Evolutionary conservation across 179 eudicot genomes (phyloP), one percentile per base, ranked within the genome.

Genomic region (Corrigiola litoralis): DNA sequence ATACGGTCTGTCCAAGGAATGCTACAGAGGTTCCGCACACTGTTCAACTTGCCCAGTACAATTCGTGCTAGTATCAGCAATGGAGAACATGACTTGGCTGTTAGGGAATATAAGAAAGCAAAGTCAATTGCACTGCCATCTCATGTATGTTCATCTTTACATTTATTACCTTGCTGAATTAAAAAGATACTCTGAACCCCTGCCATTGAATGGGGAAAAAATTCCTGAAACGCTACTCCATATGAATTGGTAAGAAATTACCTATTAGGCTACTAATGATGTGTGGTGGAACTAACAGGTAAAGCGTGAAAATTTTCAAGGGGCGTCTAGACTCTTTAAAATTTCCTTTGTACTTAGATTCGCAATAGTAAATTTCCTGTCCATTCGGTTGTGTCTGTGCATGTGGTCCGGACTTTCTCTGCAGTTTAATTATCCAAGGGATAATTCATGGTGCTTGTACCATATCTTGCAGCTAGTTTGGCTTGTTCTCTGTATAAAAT

Each of bases 1-100:
- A 91, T 95, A 64, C 87, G 99, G 79, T 92, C 99, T 57, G 99
- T 95, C 51, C 99, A 95, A 82, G 99, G 99, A 78, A 95, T 92
- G 97, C 96, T 95, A 68, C 99, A 95, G 83, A 87, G 99, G 73
- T 95, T 95, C 71, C 88, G 99, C 17, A 95, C 97, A 29, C 83
- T 95, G 11, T 95, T 95, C 70, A 95, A 95, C 81, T 79, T 95
- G 84, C 99, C 99, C 4, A 95, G 95, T 84, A 75, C 87, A 29
- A 88, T 95, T 71, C 97, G 99, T 63, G 76, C 79, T 54, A 95
- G 85, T 71, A 92, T 95, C 81, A 77, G 95, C 68, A 95, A 88
- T 84, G 99, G 99, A 48, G 99, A 95, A 80, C 84, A 84, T 82
- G 99, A 95, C 69, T 76, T 91, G 82, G 99, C 96, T 12, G 97